Evolutionary conservation across 805 yeast genomes (phyloP), one percentile per base, ranked within the genome.

Genomic region (Danielia oregonensis): DNA sequence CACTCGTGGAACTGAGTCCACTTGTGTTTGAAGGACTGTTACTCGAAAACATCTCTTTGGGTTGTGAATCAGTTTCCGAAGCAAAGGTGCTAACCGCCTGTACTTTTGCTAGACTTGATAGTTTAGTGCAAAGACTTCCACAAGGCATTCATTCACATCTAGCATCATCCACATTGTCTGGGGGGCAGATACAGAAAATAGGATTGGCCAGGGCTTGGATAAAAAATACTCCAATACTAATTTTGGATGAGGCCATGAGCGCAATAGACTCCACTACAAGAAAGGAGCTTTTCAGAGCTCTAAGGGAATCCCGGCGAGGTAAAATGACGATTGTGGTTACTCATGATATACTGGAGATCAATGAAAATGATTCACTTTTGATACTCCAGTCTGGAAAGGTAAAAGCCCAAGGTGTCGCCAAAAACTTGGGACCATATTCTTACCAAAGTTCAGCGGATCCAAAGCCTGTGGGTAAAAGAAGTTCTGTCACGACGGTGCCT

Each of bases 111-210:
- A 57, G 72, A 6, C 59, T 87, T 9, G 61, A 64, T 1, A 70
- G 71, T 1, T 58, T 83, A 2, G 54, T 83, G 0, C 46, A 51
- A 4, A 61, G 58, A 21, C 53, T 82, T 1, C 78, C 82, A 0
- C 51, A 73, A 4, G 86, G 89, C 0, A 23, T 76, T 3, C 68
- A 82, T 12, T 76, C 85, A 0, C 40, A 52, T 3, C 43, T 86
- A 6, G 75, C 79, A 0, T 48, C 52, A 2, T 59, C 63, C 0
- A 45, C 49, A 2, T 61, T 91, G 6, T 86, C 96, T 43, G 97
- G 97, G 4, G 99, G 99, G 0, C 96, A 93, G 55, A 75, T 71
- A 36, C 98, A 93, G 58, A 66, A 89, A 41, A 67, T 93, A 2
- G 83, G 91, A 0, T 50, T 93, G 18, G 96, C 97, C 0, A 69